Conservation (phyloP, 306 rosid genomes). For the Prunus mira region DNA sequence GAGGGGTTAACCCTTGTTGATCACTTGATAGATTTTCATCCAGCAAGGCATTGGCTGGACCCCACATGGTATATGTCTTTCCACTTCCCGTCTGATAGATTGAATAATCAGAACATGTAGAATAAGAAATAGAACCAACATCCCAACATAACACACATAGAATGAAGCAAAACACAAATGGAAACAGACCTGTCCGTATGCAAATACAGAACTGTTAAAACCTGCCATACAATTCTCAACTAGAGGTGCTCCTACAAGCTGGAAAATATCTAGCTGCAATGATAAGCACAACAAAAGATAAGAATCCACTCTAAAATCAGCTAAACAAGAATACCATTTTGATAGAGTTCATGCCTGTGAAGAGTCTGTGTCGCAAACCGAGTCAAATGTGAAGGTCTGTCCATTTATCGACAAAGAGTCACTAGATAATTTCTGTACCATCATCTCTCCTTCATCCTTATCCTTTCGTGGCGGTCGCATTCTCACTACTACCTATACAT, state of each 20-base stretch:
- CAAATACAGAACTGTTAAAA: conserved; percentile 96
- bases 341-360: conserved; percentile 65
- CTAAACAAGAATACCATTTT: conserved; percentile 14
- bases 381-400: conserved; percentile 87
- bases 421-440: conserved; percentile 68
- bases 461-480: conserved; percentile 69
- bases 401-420: conserved; percentile 76
- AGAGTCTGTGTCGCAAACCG: conserved; percentile 75
- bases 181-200: conserved; percentile 84
- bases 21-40: conserved; percentile 58
- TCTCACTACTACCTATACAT: conserved; percentile 73
- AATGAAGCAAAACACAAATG: not conserved
- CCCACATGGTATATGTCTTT: conserved; percentile 99
- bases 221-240: conserved; percentile 96
- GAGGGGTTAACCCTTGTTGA: conserved; percentile 87
- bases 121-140: conserved; percentile 7
- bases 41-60: conserved; percentile 84
- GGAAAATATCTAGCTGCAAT: conserved; percentile 84
- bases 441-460: conserved; percentile 71
- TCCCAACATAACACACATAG: not conserved
- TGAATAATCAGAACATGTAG: conserved; percentile 10
- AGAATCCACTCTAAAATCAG: conserved; percentile 7
- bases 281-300: conserved; percentile 3
- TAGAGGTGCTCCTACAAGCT: conserved; percentile 88
- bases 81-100: conserved; percentile 88